phyloP scores from a whole-genome alignment of 2,329 filamentous ascomycete genomes.

The Sporothrix protearum region DNA sequence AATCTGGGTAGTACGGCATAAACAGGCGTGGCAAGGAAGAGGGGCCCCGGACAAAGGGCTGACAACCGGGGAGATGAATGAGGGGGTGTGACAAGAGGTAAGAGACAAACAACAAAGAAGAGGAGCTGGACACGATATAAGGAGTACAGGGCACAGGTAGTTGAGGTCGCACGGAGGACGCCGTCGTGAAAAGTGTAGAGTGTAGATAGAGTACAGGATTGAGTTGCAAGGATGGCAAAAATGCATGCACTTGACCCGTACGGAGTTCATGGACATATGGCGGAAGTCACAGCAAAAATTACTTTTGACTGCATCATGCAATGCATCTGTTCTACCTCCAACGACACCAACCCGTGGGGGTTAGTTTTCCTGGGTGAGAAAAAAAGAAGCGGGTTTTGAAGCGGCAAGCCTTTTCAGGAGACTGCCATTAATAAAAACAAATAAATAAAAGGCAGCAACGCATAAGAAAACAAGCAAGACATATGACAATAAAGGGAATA shows the following conservation, averaged over 20 bases:
- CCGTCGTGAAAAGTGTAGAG: background rate
- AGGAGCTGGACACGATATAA: background rate
- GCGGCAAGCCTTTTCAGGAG: background rate
- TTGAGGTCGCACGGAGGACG: background rate
- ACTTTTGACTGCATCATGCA: background rate
- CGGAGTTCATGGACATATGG: background rate
- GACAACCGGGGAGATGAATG: constrained; percentile 9
- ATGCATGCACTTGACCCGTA: background rate
- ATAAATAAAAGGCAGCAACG: background rate
- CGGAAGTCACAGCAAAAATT: background rate
- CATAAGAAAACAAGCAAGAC: background rate
- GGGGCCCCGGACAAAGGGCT: background rate
- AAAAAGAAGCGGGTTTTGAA: background rate
- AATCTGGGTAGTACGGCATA: background rate
- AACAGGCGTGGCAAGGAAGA: constrained; percentile 11
- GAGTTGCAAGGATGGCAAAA: background rate
- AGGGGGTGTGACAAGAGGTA: background rate
- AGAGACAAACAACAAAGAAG: background rate
- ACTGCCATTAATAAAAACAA: background rate
- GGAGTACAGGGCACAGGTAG: background rate
- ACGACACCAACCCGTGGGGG: background rate
- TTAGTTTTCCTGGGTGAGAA: background rate
- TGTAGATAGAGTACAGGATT: background rate
- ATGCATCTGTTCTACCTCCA: background rate
- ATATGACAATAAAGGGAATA: background rate